These are phyloP conservation scores for Sicyos baderoa DNA, from an alignment of 306 rosid genomes.

Conservation along the genomic window DNA sequence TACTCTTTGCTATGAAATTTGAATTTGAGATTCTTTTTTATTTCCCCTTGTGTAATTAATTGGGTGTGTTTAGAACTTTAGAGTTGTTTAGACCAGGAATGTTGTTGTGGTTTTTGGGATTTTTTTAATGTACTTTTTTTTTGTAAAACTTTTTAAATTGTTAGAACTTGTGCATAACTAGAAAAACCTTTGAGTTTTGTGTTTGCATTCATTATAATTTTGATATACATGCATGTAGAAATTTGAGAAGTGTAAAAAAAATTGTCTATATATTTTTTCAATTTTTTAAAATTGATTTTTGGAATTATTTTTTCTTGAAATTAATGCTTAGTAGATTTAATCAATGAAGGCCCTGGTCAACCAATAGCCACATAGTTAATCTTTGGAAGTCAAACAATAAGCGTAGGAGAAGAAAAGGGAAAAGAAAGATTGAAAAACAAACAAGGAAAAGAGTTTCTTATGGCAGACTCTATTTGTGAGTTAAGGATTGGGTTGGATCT, in stretches of 20 bases:
- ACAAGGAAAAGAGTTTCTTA: not conserved
- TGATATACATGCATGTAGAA: not conserved
- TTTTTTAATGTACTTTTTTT: not conserved
- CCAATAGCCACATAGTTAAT: no score
- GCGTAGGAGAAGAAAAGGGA: not conserved
- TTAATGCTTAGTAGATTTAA: no score
- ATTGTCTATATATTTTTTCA: no score
- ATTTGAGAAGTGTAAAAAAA: no score
- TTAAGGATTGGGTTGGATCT: not conserved
- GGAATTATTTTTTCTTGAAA: no score
- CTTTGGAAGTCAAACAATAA: not conserved
- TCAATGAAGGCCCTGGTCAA: no score
- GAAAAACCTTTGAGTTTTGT: not conserved
- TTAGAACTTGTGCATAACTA: not conserved
- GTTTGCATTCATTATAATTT: not conserved
- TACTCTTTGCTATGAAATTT: no score
- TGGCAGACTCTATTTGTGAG: not conserved
- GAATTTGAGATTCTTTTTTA: no score
- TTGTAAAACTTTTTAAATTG: not conserved
- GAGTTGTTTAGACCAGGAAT: not conserved
- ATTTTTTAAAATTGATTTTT: no score
- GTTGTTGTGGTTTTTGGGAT: not conserved
- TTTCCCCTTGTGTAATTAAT: not conserved
- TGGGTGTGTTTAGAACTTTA: not conserved
- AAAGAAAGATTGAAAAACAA: not conserved